Percentiles rank a stretch among this genome's conserved stretches.
Conservation (phyloP, 441 rosid genomes). For the Syzygium malaccense region DNA sequence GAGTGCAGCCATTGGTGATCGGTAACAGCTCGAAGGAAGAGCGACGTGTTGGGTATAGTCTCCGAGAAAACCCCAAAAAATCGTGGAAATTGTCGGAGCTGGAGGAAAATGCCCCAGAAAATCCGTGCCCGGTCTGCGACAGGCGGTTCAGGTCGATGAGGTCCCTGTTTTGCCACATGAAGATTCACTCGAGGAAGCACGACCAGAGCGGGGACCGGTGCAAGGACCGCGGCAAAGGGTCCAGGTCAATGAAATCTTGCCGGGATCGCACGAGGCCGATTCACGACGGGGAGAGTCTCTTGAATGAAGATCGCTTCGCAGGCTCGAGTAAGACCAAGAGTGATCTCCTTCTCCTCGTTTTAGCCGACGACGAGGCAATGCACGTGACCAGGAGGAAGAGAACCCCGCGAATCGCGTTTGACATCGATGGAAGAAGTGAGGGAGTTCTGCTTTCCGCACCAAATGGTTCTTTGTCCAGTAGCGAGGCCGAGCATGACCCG, state of each 20-base stretch:
- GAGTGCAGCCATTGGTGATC: neutral
- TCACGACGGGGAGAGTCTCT: neutral
- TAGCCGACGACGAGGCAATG: conserved; percentile 10
- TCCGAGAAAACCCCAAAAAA: conserved; percentile 69
- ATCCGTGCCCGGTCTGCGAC: conserved; percentile 28
- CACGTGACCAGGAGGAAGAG: conserved; percentile 41
- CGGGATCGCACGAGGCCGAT: neutral
- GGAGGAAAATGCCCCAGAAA: conserved; percentile 1
- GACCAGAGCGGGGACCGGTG: neutral
- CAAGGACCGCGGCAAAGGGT: neutral
- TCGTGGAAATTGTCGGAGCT: conserved; percentile 43
- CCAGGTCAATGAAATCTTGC: neutral
- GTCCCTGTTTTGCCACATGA: conserved; percentile 28
- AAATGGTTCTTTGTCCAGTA: conserved; percentile 23
- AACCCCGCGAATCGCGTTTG: conserved; percentile 23
- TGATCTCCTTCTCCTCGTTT: conserved; percentile 6
- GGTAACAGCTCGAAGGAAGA: neutral
- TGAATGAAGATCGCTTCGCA: neutral
- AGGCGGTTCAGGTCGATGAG: conserved; percentile 29
- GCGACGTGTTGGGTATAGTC: conserved; percentile 21
- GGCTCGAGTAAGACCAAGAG: neutral
- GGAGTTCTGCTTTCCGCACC: conserved; percentile 15
- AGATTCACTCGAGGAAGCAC: neutral
- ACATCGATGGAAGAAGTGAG: neutral
- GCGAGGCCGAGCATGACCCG: conserved; percentile 24